phyloP scores from a whole-genome alignment of 2,329 filamentous ascomycete species.

The Clonostachys byssicola region DNA sequence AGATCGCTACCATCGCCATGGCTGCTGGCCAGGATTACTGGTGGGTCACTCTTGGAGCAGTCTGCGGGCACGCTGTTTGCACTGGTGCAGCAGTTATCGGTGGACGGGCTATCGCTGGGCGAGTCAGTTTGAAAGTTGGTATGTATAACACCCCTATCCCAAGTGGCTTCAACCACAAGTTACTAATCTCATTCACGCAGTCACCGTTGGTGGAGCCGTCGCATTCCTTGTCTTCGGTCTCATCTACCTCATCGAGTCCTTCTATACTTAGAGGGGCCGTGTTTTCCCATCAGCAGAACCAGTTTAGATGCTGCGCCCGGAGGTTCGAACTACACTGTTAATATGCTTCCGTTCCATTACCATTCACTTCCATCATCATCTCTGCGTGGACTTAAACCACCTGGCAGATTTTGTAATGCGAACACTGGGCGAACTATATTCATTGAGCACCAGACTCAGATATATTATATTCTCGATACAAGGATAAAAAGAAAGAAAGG shows the following conservation, averaged over 20 bases:
- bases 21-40: slow-evolving; percentile 97
- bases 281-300: background rate
- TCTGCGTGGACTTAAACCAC: too few species aligned
- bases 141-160: slow-evolving; percentile 36
- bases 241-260: slow-evolving; percentile 83
- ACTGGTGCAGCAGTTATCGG: slow-evolving; percentile 90
- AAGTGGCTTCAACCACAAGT: background rate
- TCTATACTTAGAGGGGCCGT: slow-evolving; percentile 36
- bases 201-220: slow-evolving; percentile 85
- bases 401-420: too few species aligned
- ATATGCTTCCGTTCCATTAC: too few species aligned
- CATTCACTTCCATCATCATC: too few species aligned
- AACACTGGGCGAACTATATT: too few species aligned
- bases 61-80: slow-evolving; percentile 82
- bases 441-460: too few species aligned
- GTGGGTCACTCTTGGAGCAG: slow-evolving; percentile 92
- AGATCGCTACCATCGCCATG: slow-evolving; percentile 99
- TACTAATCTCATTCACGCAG: slow-evolving; percentile 41
- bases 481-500: too few species aligned
- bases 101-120: slow-evolving; percentile 86
- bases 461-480: too few species aligned
- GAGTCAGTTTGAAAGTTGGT: slow-evolving; percentile 94
- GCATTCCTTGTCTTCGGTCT: slow-evolving; percentile 90
- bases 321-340: too few species aligned
- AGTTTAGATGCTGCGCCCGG: background rate